phyloP scores from a whole-genome alignment of 108 stramenopile species.

The Skeletonema potamos region DNA sequence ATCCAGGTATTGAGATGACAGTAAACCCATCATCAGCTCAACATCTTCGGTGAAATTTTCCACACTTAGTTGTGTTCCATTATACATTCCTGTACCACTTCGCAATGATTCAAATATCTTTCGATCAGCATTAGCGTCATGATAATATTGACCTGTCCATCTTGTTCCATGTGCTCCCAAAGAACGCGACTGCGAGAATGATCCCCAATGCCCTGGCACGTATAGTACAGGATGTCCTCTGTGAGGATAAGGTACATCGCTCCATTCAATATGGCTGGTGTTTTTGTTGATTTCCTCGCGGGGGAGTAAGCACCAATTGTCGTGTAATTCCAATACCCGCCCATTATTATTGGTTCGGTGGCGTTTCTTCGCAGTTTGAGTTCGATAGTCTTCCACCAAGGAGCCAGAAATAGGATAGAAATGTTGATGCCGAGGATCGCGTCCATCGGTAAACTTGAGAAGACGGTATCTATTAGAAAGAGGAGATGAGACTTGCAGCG shows the following conservation, averaged over 20 bases:
- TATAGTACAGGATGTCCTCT: conserved; percentile 60
- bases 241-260: conserved; percentile 27
- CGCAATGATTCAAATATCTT: conserved; percentile 29
- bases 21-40: conserved; percentile 11
- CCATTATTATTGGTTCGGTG: conserved; percentile 3
- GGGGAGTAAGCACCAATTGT: conserved; percentile 37
- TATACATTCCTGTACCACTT: conserved; percentile 24
- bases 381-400: conserved; percentile 25
- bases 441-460: conserved; percentile 70
- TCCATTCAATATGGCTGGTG: conserved; percentile 2
- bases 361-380: conserved; percentile 8
- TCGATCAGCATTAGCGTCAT: conserved; percentile 4
- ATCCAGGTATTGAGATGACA: conserved; percentile 7
- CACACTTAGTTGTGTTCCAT: conserved; percentile 4
- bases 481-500: conserved; percentile 24
- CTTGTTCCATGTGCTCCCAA: conserved; percentile 82
- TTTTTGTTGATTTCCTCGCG: conserved; percentile 12
- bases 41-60: background rate
- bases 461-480: conserved; percentile 50
- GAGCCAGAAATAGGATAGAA: conserved; percentile 23
- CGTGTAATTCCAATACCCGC: conserved; percentile 25
- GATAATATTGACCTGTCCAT: conserved; percentile 48
- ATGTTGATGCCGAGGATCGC: conserved; percentile 65
- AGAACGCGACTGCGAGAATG: conserved; percentile 66
- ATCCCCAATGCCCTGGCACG: conserved; percentile 84